Percentiles rank a stretch among this genome's conserved stretches.
These are phyloP conservation scores for Melanomma pulvis-pyrius DNA, from an alignment of 495 filamentous ascomycete species.

Conservation along the genomic window DNA sequence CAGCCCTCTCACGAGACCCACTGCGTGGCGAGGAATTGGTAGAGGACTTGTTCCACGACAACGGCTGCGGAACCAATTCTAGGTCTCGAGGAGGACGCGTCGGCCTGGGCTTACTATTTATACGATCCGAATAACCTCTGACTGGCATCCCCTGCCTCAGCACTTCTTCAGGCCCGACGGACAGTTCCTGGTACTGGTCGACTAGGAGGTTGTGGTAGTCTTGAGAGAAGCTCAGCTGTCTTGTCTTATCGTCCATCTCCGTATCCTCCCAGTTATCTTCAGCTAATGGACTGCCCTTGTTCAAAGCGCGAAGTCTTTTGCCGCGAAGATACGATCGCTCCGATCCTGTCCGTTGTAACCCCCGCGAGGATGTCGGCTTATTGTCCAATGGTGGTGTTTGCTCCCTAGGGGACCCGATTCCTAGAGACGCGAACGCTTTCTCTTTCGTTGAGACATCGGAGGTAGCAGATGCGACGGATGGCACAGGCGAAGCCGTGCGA, in stretches of 20 bases:
- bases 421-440: conserved; percentile 25
- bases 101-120: neutral
- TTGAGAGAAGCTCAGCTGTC: conserved; percentile 32
- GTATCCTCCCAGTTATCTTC: conserved; percentile 29
- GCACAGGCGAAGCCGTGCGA: conserved; percentile 9
- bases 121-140: neutral
- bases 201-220: conserved; percentile 32
- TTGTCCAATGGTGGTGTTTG: neutral
- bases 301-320: conserved; percentile 11
- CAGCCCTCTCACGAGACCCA: neutral
- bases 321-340: conserved; percentile 2
- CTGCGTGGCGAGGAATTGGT: neutral
- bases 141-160: neutral
- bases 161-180: conserved; percentile 5
- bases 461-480: neutral
- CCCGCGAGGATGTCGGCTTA: neutral
- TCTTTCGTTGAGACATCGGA: conserved; percentile 23
- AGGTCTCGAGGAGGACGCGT: neutral
- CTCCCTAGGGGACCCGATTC: conserved; percentile 10
- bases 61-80: conserved; percentile 10
- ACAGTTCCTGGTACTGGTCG: conserved; percentile 34
- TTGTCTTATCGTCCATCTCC: conserved; percentile 27
- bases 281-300: conserved; percentile 11
- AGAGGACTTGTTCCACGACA: conserved; percentile 14
- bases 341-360: neutral